phyloP scores from a whole-genome alignment of 345 rosid genomes.

The Crucihimalaya himalaica region DNA sequence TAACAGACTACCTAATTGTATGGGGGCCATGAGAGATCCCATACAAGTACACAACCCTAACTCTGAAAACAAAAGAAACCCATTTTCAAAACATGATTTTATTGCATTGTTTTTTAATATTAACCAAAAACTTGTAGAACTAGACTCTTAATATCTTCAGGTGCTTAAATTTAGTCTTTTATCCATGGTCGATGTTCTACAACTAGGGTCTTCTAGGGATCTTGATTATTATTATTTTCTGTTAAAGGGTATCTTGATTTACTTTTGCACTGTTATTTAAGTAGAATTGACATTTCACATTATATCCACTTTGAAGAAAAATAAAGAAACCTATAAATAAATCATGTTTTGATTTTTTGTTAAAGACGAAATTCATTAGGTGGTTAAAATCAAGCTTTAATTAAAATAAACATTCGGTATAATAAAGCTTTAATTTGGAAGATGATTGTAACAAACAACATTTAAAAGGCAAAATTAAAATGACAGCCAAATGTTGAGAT shows the following conservation, averaged over 20 bases:
- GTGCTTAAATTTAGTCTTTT: too few relatives aligned
- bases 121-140: background rate
- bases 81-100: background rate
- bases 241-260: background rate
- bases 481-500: conserved; percentile 7
- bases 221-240: background rate
- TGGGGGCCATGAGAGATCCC: conserved; percentile 28
- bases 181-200: background rate
- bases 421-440: background rate
- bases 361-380: background rate
- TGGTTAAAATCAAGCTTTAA: background rate
- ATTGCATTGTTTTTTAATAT: background rate
- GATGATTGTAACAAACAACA: background rate
- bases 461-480: background rate
- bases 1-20: conserved; percentile 33
- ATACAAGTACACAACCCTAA: conserved; percentile 19
- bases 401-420: background rate
- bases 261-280: background rate
- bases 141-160: background rate
- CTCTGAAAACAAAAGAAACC: background rate
- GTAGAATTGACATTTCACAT: background rate
- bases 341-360: background rate
- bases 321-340: background rate
- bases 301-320: background rate
- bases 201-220: background rate